Evolutionary conservation across 257 asterid species (phyloP).

Genomic region (Nicotiana paniculata): DNA sequence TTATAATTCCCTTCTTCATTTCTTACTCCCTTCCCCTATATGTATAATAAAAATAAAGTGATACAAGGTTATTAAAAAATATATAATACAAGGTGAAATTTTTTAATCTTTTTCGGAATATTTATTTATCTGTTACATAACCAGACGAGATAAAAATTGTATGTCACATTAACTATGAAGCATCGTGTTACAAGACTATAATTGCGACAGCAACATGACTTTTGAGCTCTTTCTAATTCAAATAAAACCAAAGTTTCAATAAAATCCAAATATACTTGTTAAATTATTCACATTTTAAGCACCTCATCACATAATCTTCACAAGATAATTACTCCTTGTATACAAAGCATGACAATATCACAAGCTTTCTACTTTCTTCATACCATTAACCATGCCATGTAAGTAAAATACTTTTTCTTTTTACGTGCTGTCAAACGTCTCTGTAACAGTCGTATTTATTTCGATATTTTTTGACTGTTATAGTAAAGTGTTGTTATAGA

Average conservation of each 20-base stretch:
- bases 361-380: neutral
- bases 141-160: too few species aligned
- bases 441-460: too few species aligned
- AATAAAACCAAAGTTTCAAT: neutral
- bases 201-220: neutral
- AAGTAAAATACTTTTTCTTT: neutral
- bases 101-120: too few species aligned
- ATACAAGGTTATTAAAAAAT: too few species aligned
- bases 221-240: neutral
- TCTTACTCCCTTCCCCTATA: too few species aligned
- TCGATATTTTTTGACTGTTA: too few species aligned
- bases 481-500: too few species aligned
- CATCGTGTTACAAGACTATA: neutral
- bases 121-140: neutral
- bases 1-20: too few species aligned
- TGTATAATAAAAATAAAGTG: too few species aligned
- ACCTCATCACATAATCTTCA: neutral
- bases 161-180: neutral
- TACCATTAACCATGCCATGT: neutral
- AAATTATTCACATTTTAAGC: neutral
- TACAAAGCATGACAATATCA: constrained; percentile 1
- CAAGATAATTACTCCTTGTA: neutral
- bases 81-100: too few species aligned
- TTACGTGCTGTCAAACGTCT: neutral
- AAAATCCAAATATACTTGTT: neutral